Evolutionary conservation across 192 early-diverging fungal genomes (phyloP).

Genomic region (Coemansia sp.): DNA sequence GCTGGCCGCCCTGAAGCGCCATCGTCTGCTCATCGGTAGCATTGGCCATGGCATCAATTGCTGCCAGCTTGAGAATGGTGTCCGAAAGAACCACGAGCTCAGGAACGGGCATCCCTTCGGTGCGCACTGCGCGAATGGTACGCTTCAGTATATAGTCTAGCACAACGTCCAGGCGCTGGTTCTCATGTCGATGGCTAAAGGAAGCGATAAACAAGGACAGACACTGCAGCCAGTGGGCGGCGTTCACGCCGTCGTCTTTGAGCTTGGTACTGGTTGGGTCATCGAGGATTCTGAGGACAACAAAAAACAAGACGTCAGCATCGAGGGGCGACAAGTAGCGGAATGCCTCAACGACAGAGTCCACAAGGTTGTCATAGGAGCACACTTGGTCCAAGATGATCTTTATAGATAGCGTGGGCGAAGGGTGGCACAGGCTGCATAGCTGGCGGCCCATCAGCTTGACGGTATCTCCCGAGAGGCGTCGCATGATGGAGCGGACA

Average conservation of each 20-base stretch:
- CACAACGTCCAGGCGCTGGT: constrained; percentile 27
- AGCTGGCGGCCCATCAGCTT: constrained; percentile 49
- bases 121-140: constrained; percentile 25
- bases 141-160: constrained; percentile 46
- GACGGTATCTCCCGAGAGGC: constrained; percentile 50
- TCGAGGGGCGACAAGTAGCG: constrained; percentile 49
- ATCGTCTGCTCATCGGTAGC: constrained; percentile 46
- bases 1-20: constrained; percentile 50
- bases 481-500: constrained; percentile 52
- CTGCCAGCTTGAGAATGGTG: constrained; percentile 30
- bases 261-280: constrained; percentile 23
- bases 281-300: constrained; percentile 34
- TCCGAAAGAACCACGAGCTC: constrained; percentile 43
- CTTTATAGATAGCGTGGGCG: constrained; percentile 41
- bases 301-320: constrained; percentile 46
- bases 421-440: constrained; percentile 44
- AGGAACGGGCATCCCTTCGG: constrained; percentile 32
- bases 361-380: constrained; percentile 54
- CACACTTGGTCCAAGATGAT: constrained; percentile 53
- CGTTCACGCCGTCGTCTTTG: constrained; percentile 51
- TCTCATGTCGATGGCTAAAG: constrained; percentile 47
- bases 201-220: constrained; percentile 46
- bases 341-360: constrained; percentile 52
- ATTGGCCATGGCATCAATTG: constrained; percentile 40
- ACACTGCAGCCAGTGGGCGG: constrained; percentile 52